Conservation (phyloP, 805 yeast genomes). For the Nakazawaea sp. region DNA sequence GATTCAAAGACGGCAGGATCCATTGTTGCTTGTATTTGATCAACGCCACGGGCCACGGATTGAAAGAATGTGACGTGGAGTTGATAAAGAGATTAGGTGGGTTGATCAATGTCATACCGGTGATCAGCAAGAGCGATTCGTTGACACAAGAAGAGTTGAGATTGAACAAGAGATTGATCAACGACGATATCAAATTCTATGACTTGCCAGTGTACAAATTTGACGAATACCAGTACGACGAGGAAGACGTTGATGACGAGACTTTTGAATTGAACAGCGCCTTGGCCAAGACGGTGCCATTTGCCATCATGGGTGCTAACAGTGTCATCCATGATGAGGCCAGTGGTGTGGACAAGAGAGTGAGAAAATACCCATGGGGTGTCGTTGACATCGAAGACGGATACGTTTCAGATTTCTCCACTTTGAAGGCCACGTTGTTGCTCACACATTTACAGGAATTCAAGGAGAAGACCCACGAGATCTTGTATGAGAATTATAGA, state of each 20-base stretch:
- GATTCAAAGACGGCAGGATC: conserved; percentile 79
- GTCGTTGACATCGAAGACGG: conserved; percentile 52
- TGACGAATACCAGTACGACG: conserved; percentile 45
- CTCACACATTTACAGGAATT: conserved; percentile 83
- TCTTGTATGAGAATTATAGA: conserved; percentile 82
- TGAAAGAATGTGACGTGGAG: conserved; percentile 65
- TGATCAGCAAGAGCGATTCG: conserved; percentile 75
- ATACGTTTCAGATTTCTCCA: conserved; percentile 71
- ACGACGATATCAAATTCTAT: conserved; percentile 68
- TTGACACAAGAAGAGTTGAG: conserved; percentile 64
- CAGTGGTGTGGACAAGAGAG: conserved; percentile 32
- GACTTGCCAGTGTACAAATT: conserved; percentile 76
- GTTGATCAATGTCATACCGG: conserved; percentile 78
- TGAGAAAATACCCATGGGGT: conserved; percentile 66
- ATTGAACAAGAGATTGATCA: conserved; percentile 65
- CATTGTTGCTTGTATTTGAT: conserved; percentile 76
- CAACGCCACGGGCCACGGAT: conserved; percentile 57
- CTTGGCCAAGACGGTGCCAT: conserved; percentile 48
- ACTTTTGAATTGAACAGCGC: conserved; percentile 22
- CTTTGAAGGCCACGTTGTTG: conserved; percentile 71
- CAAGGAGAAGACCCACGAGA: conserved; percentile 83
- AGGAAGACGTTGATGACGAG: conserved; percentile 23
- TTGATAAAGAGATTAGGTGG: conserved; percentile 64
- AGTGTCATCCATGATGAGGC: conserved; percentile 24
- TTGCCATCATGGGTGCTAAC: conserved; percentile 60